A percentile compares a stretch with the other conserved stretches of the same genome.
Evolutionary conservation across 163 green algal genomes (phyloP).

Genomic region (Chlorella variabilis): DNA sequence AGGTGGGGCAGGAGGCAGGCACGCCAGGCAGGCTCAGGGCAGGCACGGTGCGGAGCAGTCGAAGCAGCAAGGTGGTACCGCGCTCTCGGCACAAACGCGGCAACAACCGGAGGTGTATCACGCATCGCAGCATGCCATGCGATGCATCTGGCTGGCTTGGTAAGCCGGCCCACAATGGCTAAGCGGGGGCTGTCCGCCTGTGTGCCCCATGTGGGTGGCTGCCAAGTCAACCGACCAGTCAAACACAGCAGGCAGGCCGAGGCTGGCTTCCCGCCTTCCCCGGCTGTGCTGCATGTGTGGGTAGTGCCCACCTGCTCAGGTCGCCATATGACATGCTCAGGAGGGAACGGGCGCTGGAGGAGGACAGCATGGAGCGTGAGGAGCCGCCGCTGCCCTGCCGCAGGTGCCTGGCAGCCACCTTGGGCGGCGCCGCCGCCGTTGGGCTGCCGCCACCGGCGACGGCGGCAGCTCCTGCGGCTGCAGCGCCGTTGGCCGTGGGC

Average conservation of each 20-base stretch:
- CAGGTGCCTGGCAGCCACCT: not conserved
- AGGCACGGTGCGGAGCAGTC: not conserved
- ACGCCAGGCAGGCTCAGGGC: not conserved
- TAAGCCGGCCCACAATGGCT: too few species aligned
- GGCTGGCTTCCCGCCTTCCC: not conserved
- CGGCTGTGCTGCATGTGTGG: not conserved
- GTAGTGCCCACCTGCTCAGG: constrained; percentile 20
- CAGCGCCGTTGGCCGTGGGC: not conserved
- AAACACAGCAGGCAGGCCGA: not conserved
- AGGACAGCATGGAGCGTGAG: constrained; percentile 19
- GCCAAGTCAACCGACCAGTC: too few species aligned
- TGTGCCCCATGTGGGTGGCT: too few species aligned
- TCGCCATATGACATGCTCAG: constrained; percentile 41
- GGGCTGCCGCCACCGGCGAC: not conserved
- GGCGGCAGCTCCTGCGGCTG: not conserved
- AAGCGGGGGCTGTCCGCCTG: too few species aligned
- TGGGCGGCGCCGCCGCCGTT: not conserved
- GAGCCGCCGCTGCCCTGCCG: not conserved
- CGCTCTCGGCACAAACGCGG: too few species aligned
- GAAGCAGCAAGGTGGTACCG: too few species aligned
- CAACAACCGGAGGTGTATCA: too few species aligned
- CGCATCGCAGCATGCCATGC: too few species aligned
- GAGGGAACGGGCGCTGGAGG: constrained; percentile 2
- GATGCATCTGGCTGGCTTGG: too few species aligned
- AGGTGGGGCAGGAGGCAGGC: not conserved